phyloP scores from a whole-genome alignment of 2,329 filamentous ascomycete genomes.

The Albifimbria verrucaria region DNA sequence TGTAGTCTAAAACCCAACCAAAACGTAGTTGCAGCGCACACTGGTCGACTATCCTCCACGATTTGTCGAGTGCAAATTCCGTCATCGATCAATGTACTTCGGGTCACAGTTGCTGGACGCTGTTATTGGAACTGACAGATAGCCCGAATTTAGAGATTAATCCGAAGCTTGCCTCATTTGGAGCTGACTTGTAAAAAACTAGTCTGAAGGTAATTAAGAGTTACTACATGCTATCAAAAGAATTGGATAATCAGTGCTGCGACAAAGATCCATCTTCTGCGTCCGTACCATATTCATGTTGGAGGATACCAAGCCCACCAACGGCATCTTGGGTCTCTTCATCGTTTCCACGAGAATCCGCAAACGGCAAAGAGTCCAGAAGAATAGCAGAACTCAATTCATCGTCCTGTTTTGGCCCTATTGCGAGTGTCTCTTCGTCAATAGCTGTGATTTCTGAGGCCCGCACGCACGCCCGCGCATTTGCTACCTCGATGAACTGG shows the following conservation, averaged over 20 bases:
- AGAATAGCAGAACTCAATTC: background rate
- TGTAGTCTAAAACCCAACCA: background rate
- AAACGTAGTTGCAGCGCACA: background rate
- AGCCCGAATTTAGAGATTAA: no score
- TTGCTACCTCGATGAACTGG: constrained; percentile 25
- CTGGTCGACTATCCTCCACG: background rate
- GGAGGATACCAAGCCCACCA: background rate
- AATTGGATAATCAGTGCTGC: background rate
- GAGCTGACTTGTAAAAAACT: no score
- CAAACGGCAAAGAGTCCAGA: background rate
- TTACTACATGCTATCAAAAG: no score
- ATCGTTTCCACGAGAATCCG: background rate
- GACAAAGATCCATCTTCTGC: background rate
- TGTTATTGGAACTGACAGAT: no score
- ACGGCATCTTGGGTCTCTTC: background rate
- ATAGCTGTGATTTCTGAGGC: background rate
- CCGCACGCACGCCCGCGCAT: constrained; percentile 15
- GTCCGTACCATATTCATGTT: background rate
- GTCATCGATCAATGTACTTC: no score
- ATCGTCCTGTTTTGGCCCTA: background rate
- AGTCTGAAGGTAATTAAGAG: no score
- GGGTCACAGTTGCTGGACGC: no score
- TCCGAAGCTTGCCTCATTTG: background rate
- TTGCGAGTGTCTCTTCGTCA: background rate
- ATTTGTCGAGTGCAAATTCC: background rate